Percentiles rank a stretch among this genome's conserved stretches.
phyloP scores from a whole-genome alignment of 179 eudicot genomes.

The Actinidia arguta region DNA sequence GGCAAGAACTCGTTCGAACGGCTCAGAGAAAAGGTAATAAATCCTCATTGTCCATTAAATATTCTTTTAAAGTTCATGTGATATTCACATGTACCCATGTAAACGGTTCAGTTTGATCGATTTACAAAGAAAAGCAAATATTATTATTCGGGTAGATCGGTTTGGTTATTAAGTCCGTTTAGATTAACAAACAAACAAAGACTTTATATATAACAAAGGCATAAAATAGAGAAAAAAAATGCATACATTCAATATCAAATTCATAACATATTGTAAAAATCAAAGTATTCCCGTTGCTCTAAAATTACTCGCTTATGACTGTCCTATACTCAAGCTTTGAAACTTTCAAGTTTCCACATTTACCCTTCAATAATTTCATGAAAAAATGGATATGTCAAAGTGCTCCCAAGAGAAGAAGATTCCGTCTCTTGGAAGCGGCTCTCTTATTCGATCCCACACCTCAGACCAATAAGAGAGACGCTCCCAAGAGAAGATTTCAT shows the following conservation, averaged over 20 bases:
- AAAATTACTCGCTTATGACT: background rate
- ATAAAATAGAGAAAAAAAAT: too few species aligned
- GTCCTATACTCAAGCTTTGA: too few species aligned
- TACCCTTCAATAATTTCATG: too few species aligned
- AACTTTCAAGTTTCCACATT: too few species aligned
- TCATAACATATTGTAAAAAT: background rate
- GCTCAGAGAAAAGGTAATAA: background rate
- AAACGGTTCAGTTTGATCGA: too few species aligned
- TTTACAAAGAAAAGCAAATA: background rate
- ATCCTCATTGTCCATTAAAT: background rate
- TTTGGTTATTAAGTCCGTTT: background rate
- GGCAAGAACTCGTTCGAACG: background rate
- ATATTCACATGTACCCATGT: too few species aligned
- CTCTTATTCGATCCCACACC: constrained; percentile 20
- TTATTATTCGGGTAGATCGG: background rate
- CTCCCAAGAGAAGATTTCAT: constrained; percentile 44
- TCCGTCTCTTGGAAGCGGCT: constrained; percentile 38
- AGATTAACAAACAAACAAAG: too few species aligned
- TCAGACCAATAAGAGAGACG: constrained; percentile 25
- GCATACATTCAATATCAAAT: too few species aligned
- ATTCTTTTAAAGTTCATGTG: background rate
- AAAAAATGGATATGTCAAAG: background rate
- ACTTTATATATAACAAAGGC: too few species aligned
- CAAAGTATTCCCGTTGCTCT: too few species aligned
- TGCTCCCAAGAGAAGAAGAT: constrained; percentile 33